phyloP scores from a whole-genome alignment of 2,329 filamentous ascomycete genomes.

The Pseudonectria buxi region DNA sequence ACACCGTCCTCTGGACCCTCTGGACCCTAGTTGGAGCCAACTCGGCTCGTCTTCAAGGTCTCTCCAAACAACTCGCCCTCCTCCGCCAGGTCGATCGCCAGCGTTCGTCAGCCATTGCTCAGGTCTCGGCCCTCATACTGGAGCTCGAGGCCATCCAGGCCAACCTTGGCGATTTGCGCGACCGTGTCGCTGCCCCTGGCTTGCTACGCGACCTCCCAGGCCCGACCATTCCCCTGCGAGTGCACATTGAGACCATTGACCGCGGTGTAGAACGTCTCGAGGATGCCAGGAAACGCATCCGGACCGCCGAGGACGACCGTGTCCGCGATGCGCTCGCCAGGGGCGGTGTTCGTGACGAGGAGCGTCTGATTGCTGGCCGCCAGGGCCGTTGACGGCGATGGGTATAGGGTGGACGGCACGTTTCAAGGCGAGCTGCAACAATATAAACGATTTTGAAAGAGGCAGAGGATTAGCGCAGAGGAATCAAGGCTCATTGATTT shows the following conservation, averaged over 20 bases:
- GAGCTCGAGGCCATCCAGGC: constrained; percentile 68
- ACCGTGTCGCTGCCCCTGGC: constrained; percentile 62
- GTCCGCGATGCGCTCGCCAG: constrained; percentile 45
- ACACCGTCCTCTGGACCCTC: constrained; percentile 61
- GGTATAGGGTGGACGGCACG: too few species aligned
- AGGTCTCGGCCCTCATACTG: constrained; percentile 63
- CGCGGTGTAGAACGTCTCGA: constrained; percentile 67
- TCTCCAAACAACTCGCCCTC: constrained; percentile 57
- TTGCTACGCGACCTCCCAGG: constrained; percentile 41
- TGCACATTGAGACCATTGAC: constrained; percentile 71
- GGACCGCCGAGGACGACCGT: constrained; percentile 52
- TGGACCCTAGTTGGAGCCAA: constrained; percentile 74
- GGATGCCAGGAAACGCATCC: constrained; percentile 51
- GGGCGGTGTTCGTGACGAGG: constrained; percentile 35
- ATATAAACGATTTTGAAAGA: too few species aligned
- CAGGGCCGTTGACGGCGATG: constrained; percentile 6
- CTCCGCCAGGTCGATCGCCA: constrained; percentile 61
- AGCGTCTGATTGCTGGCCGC: constrained; percentile 34
- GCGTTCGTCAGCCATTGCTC: constrained; percentile 56
- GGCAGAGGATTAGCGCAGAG: too few species aligned
- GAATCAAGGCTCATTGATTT: too few species aligned
- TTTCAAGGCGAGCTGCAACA: neutral
- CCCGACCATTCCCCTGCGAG: constrained; percentile 52
- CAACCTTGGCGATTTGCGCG: constrained; percentile 63
- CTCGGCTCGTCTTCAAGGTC: constrained; percentile 49